These are phyloP conservation scores for Yarrowia osloensis DNA, from an alignment of 805 yeast genomes.

Conservation along the genomic window DNA sequence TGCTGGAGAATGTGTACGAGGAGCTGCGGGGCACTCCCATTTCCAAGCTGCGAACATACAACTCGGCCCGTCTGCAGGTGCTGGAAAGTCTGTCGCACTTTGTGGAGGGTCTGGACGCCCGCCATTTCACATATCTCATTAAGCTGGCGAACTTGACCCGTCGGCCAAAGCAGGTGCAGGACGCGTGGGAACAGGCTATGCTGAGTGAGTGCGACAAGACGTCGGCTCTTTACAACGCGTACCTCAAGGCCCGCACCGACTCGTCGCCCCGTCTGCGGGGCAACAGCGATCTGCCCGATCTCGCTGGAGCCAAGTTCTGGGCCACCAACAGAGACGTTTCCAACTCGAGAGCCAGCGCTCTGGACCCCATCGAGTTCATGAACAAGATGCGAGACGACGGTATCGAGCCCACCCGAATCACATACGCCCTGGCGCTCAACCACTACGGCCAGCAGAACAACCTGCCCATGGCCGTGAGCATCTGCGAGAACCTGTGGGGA, in stretches of 20 bases:
- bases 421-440: slow-evolving; percentile 42
- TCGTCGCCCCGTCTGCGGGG: slow-evolving; percentile 40
- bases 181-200: slow-evolving; percentile 10
- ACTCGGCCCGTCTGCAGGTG: background rate
- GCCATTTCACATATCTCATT: background rate
- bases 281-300: slow-evolving; percentile 29
- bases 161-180: background rate
- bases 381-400: slow-evolving; percentile 40
- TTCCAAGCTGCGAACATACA: background rate
- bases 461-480: slow-evolving; percentile 34
- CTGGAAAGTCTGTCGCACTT: background rate
- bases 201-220: slow-evolving; percentile 34
- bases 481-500: slow-evolving; percentile 41
- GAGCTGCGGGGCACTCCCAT: background rate
- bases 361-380: slow-evolving; percentile 36
- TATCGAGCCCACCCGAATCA: slow-evolving; percentile 39
- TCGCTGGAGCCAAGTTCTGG: background rate
- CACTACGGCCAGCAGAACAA: slow-evolving; percentile 40
- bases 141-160: background rate
- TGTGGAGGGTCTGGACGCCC: background rate
- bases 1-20: background rate
- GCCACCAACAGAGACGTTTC: slow-evolving; percentile 5
- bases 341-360: background rate
- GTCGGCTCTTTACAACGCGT: slow-evolving; percentile 42
- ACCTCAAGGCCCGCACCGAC: slow-evolving; percentile 39